A percentile compares a stretch with the other conserved stretches of the same genome.
Evolutionary conservation across 345 rosid genomes (phyloP).

Genomic region (Trapa incisa): DNA sequence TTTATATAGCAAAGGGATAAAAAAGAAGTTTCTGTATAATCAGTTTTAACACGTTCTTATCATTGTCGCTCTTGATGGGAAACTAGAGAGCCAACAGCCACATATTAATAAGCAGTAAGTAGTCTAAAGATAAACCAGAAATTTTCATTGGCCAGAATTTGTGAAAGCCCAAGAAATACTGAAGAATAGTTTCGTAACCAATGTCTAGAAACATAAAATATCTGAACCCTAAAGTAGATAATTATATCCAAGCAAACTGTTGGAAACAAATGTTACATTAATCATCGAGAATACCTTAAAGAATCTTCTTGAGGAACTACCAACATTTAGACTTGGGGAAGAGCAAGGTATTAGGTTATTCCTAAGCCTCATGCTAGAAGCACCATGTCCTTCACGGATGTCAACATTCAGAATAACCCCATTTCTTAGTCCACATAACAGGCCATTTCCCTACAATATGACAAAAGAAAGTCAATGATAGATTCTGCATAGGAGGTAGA

Average conservation of each 20-base stretch:
- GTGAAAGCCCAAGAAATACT: not conserved
- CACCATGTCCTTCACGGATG: conserved; percentile 47
- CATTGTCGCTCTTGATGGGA: not conserved
- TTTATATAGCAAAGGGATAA: not conserved
- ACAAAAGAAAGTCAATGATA: not conserved
- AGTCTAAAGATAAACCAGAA: not conserved
- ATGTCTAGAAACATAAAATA: not conserved
- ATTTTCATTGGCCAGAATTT: not conserved
- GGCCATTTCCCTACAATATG: conserved; percentile 49
- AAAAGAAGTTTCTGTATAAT: not conserved
- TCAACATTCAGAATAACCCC: conserved; percentile 78
- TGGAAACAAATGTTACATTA: not conserved
- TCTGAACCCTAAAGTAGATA: not conserved
- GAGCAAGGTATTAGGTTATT: conserved; percentile 39
- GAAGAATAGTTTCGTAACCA: not conserved
- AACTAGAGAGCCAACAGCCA: no score
- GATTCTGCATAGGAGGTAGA: not conserved
- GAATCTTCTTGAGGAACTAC: conserved; percentile 28
- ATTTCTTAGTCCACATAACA: conserved; percentile 77
- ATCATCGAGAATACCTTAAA: conserved; percentile 42
- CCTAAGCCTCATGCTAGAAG: conserved; percentile 22
- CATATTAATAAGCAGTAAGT: no score
- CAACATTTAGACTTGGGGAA: conserved; percentile 17
- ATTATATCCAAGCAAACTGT: not conserved
- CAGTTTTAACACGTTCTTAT: not conserved